Base-by-base conservation (phyloP, 495 filamentous ascomycete species). In the Aspergillus nanangensis region DNA sequence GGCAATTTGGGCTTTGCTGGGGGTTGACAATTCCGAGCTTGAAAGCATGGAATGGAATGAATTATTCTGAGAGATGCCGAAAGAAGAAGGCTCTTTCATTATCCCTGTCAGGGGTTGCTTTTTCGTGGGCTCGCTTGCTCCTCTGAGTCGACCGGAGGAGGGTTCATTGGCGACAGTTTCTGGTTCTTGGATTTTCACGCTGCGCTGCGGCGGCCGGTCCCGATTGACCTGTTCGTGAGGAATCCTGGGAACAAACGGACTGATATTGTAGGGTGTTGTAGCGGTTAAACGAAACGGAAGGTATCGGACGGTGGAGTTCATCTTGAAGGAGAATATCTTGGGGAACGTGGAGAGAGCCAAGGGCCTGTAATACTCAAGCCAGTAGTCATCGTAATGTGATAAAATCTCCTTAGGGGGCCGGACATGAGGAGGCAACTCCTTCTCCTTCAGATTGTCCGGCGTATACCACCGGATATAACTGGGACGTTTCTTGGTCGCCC, bases 291-390 rank as follows among this genome's bases (percentile, higher is more conserved):
- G 82, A 41, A 90, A 73, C 4, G 89, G 87, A 8, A 92, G 79
- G 61, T 90, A 91, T 48, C 80, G 83, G 38, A 89, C 71, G 0
- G 86, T 90, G 0, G 86, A 90, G 58, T 95, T 95, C 75, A 96
- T 86, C 54, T 86, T 87, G 67, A 82, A 94, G 1, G 88, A 78
- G 57, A 94, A 96, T 52, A 95, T 82, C 64, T 96, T 97, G 8
- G 77, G 71, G 48, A 96, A 87, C 0, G 88, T 89, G 0, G 91
- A 93, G 4, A 97, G 62, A 0, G 85, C 83, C 11, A 85, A 75
- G 1, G 93, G 94, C 8, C 90, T 82, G 62, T 98, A 98, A 59
- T 95, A 96, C 53, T 97, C 93, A n/a, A 92, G 73, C 94, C 94
- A 98, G 63, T 94, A 97, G 57, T 97, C 92, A 54, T 98, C 93